Conservation (phyloP, 2,329 filamentous ascomycete genomes). For the Diaporthe sp. region DNA sequence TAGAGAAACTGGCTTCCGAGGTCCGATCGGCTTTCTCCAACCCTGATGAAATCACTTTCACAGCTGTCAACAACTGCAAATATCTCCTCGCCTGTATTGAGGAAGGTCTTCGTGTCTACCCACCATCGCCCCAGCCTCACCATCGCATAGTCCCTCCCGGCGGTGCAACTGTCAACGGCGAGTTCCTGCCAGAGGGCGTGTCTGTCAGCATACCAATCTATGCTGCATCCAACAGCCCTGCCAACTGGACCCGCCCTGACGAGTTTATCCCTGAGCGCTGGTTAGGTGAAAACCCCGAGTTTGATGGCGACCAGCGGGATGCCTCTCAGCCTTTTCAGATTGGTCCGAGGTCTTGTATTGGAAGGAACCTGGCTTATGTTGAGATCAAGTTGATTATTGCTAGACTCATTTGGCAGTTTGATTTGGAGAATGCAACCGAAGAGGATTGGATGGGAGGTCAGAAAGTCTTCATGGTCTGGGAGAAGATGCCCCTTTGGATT, state of each 20-base stretch:
- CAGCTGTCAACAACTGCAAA: conserved; percentile 44
- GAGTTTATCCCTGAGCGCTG: conserved; percentile 52
- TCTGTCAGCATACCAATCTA: conserved; percentile 48
- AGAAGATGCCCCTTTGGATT: not conserved
- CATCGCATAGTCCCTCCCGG: conserved; percentile 39
- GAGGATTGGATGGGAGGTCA: conserved; percentile 37
- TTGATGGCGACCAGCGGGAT: conserved; percentile 46
- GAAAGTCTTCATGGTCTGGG: conserved; percentile 9
- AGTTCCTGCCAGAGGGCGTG: conserved; percentile 36
- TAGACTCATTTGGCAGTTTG: conserved; percentile 59
- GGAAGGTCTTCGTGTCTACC: conserved; percentile 55
- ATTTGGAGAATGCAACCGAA: conserved; percentile 52
- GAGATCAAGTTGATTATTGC: conserved; percentile 62
- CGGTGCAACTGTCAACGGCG: conserved; percentile 39
- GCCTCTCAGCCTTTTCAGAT: conserved; percentile 53
- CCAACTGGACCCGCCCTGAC: conserved; percentile 51
- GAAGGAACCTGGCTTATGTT: conserved; percentile 58
- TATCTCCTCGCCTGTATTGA: conserved; percentile 55
- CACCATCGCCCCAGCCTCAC: conserved; percentile 42
- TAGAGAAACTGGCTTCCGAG: conserved; percentile 52
- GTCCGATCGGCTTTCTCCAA: conserved; percentile 51
- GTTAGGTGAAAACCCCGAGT: conserved; percentile 43
- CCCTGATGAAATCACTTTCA: conserved; percentile 54
- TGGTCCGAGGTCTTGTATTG: conserved; percentile 56
- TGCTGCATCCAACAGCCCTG: conserved; percentile 47